phyloP scores from a whole-genome alignment of 345 rosid species.

The Anacardium occidentale region DNA sequence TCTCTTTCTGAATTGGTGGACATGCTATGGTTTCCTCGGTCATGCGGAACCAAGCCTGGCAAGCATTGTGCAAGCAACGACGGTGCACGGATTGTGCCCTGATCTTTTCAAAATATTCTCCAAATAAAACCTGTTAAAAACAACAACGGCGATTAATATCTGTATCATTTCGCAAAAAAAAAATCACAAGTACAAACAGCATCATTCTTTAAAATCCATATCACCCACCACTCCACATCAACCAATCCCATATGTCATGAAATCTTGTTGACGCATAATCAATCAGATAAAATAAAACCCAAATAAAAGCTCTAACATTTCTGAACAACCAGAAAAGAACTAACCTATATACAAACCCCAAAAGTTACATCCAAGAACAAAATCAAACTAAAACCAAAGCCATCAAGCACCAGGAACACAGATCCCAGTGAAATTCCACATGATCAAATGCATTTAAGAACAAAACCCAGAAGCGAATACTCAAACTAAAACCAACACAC shows the following conservation, averaged over 20 bases:
- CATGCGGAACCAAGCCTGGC: constrained; percentile 80
- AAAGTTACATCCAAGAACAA: too few relatives aligned
- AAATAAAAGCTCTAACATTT: neutral
- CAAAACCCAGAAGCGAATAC: neutral
- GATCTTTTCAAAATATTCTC: constrained; percentile 12
- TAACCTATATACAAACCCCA: neutral
- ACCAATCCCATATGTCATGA: constrained; percentile 4
- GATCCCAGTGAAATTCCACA: neutral
- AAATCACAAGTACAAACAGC: too few relatives aligned
- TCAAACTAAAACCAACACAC: constrained; percentile 1
- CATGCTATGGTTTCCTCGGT: constrained; percentile 55
- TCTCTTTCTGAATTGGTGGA: constrained; percentile 72
- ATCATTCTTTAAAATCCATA: neutral
- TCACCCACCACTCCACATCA: neutral
- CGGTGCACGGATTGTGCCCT: constrained; percentile 74
- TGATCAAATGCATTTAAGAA: neutral
- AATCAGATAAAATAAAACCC: neutral
- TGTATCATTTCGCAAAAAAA: constrained; percentile 1
- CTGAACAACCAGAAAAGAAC: neutral
- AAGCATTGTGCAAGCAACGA: constrained; percentile 86
- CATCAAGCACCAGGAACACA: too few relatives aligned
- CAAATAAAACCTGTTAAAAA: constrained; percentile 25
- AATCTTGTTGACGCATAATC: neutral
- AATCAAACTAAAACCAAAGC: too few relatives aligned
- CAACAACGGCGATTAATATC: constrained; percentile 17